Evolutionary conservation across 2,329 filamentous ascomycete genomes (phyloP).

Genomic region (Simplicillium aogashimaense): DNA sequence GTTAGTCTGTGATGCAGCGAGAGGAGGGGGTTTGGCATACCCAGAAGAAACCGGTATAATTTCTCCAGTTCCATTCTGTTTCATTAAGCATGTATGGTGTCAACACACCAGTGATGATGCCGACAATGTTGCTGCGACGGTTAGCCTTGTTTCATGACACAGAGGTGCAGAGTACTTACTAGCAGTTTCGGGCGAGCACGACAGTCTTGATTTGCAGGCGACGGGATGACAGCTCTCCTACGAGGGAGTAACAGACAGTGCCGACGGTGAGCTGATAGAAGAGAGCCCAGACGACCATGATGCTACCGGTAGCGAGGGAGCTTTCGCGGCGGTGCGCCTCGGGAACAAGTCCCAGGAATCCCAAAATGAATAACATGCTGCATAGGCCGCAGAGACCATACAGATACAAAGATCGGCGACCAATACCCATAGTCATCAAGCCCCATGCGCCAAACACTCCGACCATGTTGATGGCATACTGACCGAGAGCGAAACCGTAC

Average conservation of each 20-base stretch:
- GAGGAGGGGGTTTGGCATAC: conserved; percentile 23
- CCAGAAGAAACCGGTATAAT: conserved; percentile 86
- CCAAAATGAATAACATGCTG: conserved; percentile 70
- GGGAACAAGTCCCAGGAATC: conserved; percentile 70
- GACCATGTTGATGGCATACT: conserved; percentile 65
- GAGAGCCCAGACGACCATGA: conserved; percentile 77
- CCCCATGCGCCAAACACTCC: conserved; percentile 77
- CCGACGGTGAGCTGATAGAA: conserved; percentile 82
- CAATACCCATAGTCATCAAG: conserved; percentile 65
- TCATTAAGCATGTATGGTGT: conserved; percentile 94
- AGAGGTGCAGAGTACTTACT: conserved; percentile 31
- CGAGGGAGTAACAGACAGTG: conserved; percentile 82
- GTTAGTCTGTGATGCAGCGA: conserved; percentile 7
- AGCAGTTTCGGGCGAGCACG: conserved; percentile 71
- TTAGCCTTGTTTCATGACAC: conserved; percentile 2
- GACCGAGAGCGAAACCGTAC: conserved; percentile 52
- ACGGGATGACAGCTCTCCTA: conserved; percentile 73
- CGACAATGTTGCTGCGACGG: conserved; percentile 57
- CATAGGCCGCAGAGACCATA: conserved; percentile 66
- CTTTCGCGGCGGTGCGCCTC: conserved; percentile 45
- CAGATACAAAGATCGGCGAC: conserved; percentile 67
- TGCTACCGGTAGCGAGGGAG: conserved; percentile 69
- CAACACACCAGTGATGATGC: conserved; percentile 70
- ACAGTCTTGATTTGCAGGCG: conserved; percentile 87
- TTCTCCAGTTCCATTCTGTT: conserved; percentile 75